A percentile compares a stretch with the other conserved stretches of the same genome.
phyloP scores from a whole-genome alignment of 1,139 yeast species.

The Wickerhamomyces sp. region DNA sequence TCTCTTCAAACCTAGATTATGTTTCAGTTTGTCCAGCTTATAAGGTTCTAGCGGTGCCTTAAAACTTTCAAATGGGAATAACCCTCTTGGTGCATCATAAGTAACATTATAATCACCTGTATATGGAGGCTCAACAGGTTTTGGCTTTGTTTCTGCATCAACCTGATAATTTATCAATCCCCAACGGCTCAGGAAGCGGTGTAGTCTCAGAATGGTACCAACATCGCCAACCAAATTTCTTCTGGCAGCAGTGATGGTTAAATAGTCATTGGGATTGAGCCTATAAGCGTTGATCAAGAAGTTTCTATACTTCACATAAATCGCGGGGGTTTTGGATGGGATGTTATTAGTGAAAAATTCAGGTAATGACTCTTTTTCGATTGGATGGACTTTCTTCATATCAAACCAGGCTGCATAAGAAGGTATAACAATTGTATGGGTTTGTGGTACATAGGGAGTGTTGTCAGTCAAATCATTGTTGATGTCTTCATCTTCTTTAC shows the following conservation, averaged over 20 bases:
- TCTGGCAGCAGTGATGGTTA: slow-evolving; percentile 90
- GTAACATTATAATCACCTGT: slow-evolving; percentile 65
- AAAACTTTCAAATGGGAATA: slow-evolving; percentile 87
- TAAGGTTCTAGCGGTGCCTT: slow-evolving; percentile 49
- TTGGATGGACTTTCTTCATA: slow-evolving; percentile 58
- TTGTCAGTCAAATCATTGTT: slow-evolving; percentile 8
- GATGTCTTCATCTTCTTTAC: slow-evolving; percentile 4
- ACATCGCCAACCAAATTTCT: slow-evolving; percentile 96
- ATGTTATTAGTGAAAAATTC: slow-evolving; percentile 79
- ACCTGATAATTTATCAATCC: slow-evolving; percentile 95
- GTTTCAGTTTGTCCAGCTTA: slow-evolving; percentile 53
- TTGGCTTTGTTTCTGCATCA: slow-evolving; percentile 61
- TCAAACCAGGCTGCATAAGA: slow-evolving; percentile 92
- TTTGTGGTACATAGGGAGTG: slow-evolving; percentile 44
- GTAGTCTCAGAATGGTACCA: slow-evolving; percentile 86
- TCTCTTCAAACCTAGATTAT: slow-evolving; percentile 33
- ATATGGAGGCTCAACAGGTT: slow-evolving; percentile 64
- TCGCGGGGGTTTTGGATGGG: slow-evolving; percentile 82
- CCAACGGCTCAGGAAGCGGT: slow-evolving; percentile 89
- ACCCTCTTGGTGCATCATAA: slow-evolving; percentile 90
- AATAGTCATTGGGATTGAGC: slow-evolving; percentile 85
- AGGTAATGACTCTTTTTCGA: slow-evolving; percentile 73
- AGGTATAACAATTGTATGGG: slow-evolving; percentile 88
- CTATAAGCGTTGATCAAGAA: slow-evolving; percentile 93
- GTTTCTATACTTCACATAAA: slow-evolving; percentile 83